Evolutionary conservation across 768 basidiomycete genomes (phyloP), one percentile per base, ranked within the genome.

Genomic region (Tricholoma sp.): DNA sequence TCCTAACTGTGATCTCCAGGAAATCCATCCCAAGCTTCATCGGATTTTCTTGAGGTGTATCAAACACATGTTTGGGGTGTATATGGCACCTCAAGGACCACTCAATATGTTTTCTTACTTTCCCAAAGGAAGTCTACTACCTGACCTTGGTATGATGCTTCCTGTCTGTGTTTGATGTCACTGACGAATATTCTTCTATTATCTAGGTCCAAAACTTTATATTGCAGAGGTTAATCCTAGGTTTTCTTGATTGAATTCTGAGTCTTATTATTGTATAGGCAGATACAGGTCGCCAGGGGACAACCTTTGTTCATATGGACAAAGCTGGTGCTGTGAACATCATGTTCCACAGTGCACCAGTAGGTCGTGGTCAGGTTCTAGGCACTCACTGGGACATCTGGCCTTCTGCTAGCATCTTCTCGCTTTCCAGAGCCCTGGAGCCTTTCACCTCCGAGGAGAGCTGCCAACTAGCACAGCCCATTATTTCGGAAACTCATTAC

Each of bases 221-320:
- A 24, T 46, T 22, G 21, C 45, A 24, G 45, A 46, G 45, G 45
- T 46, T 14, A 46, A 14, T 19, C 37, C 37, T n/a, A 43, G n/a
- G 19, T 46, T 22, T 22, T 46, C 22, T 14, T 46, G 11, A 22
- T 46, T 24, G 22, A 46, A 46, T 46, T 24, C 12, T 46, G 5
- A 21, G 41, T 24, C 45, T 46, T 24, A 46, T 46, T 24, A 24
- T 22, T 10, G 45, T 4, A 46, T 24, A 24, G 45, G 21, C 50
- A 18, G 50, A 51, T 24, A 6, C 12, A 7, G 19, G 10, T 11
- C 5, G 6, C n/a, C 21, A 32, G 5, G 58, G 58, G 9, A 59
- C 54, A 10, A 59, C 54, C 2, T 24, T 19, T 39, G 32, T 59
- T 10, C 58, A 59, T 22, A 34, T 59, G 58, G 58, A 59, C n/a